A percentile compares a stretch with the other conserved stretches of the same genome.
Conservation (phyloP, 805 yeast genomes). For the Barnettozyma populi region DNA sequence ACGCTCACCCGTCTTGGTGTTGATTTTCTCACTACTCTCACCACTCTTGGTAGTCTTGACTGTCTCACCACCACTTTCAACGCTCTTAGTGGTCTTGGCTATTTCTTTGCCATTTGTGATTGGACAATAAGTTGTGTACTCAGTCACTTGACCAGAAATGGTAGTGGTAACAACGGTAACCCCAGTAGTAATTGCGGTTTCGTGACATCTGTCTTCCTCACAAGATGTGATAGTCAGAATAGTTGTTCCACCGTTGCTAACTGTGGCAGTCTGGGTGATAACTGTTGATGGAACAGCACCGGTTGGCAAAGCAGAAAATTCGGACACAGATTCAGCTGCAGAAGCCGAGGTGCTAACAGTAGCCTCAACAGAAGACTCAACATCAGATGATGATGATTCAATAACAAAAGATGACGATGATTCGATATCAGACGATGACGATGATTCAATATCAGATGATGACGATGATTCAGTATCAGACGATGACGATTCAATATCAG, state of each 20-base stretch:
- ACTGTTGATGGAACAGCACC: too few relatives aligned
- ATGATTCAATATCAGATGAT: background rate
- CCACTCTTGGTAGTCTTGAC: background rate
- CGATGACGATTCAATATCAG: background rate
- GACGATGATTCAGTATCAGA: background rate
- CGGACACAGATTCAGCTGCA: background rate
- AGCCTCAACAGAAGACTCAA: background rate
- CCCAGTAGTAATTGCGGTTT: conserved; percentile 21
- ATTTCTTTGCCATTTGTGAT: background rate
- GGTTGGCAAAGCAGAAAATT: background rate
- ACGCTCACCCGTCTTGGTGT: background rate
- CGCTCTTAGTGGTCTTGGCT: background rate
- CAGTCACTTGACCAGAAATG: conserved; percentile 27
- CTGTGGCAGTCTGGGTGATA: background rate
- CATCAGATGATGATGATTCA: background rate
- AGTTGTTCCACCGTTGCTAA: conserved; percentile 4
- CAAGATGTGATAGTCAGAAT: conserved; percentile 24
- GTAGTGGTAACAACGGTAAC: conserved; percentile 30
- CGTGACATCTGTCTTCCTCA: conserved; percentile 25
- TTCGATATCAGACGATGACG: background rate
- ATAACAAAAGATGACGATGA: background rate
- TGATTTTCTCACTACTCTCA: background rate
- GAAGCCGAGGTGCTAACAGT: background rate
- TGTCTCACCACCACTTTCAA: background rate
- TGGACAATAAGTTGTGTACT: conserved; percentile 20